Percentiles rank a stretch among this genome's conserved stretches.
phyloP scores from a whole-genome alignment of 352 stramenopile genomes.

The Pilasporangium apinafurcum region DNA sequence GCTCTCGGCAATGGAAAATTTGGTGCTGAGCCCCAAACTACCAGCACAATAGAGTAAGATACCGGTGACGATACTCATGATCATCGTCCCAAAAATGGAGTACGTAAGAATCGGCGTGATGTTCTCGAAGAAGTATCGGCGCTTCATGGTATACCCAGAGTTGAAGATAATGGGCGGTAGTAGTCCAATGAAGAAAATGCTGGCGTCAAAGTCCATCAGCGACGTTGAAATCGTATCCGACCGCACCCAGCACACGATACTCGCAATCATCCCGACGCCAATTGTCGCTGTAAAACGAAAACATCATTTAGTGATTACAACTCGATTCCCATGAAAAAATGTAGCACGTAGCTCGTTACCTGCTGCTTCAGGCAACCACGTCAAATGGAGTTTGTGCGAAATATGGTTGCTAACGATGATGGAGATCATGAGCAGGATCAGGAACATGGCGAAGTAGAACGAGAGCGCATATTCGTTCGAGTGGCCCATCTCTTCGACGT shows the following conservation, averaged over 20 bases:
- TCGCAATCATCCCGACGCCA: slow-evolving; percentile 46
- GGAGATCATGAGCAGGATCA: slow-evolving; percentile 66
- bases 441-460: slow-evolving; percentile 70
- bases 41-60: slow-evolving; percentile 68
- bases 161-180: slow-evolving; percentile 95
- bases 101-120: slow-evolving; percentile 87
- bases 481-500: slow-evolving; percentile 47
- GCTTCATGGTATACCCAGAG: slow-evolving; percentile 89
- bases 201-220: slow-evolving; percentile 86
- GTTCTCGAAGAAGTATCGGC: slow-evolving; percentile 90
- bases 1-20: slow-evolving; percentile 83
- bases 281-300: slow-evolving; percentile 32
- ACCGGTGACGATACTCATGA: slow-evolving; percentile 85
- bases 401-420: slow-evolving; percentile 80
- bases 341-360: slow-evolving; percentile 11
- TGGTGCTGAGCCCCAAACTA: slow-evolving; percentile 54
- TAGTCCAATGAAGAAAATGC: slow-evolving; percentile 91
- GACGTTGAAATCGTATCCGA: slow-evolving; percentile 62
- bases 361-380: slow-evolving; percentile 65
- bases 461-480: slow-evolving; percentile 74
- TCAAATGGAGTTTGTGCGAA: slow-evolving; percentile 65
- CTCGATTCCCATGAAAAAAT: not conserved
- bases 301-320: not conserved
- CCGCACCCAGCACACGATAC: slow-evolving; percentile 52
- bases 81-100: slow-evolving; percentile 86